phyloP scores from a whole-genome alignment of 2,329 filamentous ascomycete species.

The Dothistroma septosporum region DNA sequence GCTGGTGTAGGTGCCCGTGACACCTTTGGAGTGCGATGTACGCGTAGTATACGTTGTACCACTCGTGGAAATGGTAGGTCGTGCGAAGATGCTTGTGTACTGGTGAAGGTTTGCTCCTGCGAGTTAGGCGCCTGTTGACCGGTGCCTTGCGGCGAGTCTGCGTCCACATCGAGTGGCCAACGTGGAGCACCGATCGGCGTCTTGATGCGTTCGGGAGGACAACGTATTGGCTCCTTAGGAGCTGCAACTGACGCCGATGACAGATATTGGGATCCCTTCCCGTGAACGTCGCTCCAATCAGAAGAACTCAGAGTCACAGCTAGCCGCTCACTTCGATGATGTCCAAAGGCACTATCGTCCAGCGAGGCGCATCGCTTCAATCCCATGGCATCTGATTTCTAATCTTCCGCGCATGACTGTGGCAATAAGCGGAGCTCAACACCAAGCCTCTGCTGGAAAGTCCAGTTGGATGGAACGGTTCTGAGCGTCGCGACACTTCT shows the following conservation, averaged over 20 bases:
- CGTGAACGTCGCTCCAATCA: background rate
- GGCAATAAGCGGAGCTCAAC: constrained; percentile 20
- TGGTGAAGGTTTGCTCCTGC: background rate
- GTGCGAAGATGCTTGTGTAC: background rate
- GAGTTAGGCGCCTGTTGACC: background rate
- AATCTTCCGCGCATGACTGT: background rate
- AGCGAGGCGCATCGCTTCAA: constrained; percentile 20
- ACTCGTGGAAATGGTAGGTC: background rate
- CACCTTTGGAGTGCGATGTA: background rate
- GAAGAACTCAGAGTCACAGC: background rate
- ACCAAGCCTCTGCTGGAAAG: constrained; percentile 20
- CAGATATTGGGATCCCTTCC: background rate
- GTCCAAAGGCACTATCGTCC: constrained; percentile 20
- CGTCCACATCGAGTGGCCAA: constrained; percentile 24
- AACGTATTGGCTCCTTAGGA: constrained; percentile 20
- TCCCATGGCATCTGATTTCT: background rate
- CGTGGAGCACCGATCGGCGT: constrained; percentile 30
- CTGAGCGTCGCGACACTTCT: constrained; percentile 40
- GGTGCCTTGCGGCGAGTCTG: background rate
- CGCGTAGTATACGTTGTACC: background rate
- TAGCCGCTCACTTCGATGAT: constrained; percentile 4
- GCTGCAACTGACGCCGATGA: background rate
- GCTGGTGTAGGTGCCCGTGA: background rate
- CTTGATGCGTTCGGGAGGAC: constrained; percentile 22
- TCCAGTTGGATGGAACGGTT: constrained; percentile 31